phyloP scores from a whole-genome alignment of 2,329 filamentous ascomycete genomes.

The Cercospora beticola region DNA sequence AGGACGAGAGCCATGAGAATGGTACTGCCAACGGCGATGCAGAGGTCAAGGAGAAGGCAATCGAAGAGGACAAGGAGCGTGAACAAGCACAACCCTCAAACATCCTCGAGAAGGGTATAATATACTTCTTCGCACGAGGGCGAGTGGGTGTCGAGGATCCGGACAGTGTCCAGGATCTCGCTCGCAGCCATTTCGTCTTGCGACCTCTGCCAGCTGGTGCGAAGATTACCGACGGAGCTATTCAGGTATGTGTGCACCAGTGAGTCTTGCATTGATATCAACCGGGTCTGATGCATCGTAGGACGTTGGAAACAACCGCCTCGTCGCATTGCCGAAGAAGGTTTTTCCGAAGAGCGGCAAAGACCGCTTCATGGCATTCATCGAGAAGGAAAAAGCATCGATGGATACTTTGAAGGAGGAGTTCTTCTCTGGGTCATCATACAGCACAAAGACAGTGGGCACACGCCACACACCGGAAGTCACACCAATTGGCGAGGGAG shows the following conservation, averaged over 20 bases:
- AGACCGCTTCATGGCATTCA: conserved; percentile 78
- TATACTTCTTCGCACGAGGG: conserved; percentile 86
- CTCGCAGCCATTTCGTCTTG: conserved; percentile 76
- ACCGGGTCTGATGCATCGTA: conserved; percentile 27
- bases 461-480: conserved; percentile 67
- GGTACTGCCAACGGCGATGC: conserved; percentile 18
- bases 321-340: conserved; percentile 83
- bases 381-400: conserved; percentile 68
- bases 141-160: conserved; percentile 73
- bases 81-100: conserved; percentile 56
- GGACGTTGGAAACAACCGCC: conserved; percentile 62
- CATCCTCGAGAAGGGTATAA: conserved; percentile 81
- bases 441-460: conserved; percentile 74
- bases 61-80: conserved; percentile 53
- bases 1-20: conserved; percentile 20
- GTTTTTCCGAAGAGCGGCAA: conserved; percentile 66
- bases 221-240: conserved; percentile 60
- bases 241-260: conserved; percentile 37
- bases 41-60: conserved; percentile 37
- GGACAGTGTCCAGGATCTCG: conserved; percentile 67
- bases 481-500: conserved; percentile 76
- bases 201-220: conserved; percentile 69
- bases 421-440: conserved; percentile 66
- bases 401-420: conserved; percentile 70
- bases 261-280: not conserved